Base-by-base conservation (phyloP, 176 grass and related monocot species). In the Areca catechu region DNA sequence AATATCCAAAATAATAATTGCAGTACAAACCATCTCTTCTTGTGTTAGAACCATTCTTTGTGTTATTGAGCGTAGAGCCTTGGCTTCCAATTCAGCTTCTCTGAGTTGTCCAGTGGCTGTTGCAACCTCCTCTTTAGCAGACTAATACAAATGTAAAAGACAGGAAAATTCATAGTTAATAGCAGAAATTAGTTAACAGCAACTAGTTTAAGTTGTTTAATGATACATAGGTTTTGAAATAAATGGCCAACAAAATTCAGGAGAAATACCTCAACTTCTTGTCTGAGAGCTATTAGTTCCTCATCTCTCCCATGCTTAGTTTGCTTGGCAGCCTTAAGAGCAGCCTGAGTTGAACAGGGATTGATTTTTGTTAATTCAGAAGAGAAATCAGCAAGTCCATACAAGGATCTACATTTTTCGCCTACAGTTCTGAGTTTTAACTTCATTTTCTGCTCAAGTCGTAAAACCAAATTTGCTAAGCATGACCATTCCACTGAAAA, bases 1-100 rank as follows among this genome's bases (percentile, higher is more conserved):
- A 37, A 37, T 37, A 37, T 37, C 30, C 30, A 37, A 10, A 37
- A 10, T 7, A 37, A 37, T 37, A 7, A 37, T 37, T 4, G 6
- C 6, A 37, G 76, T 53, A 21, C 84, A 68, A 74, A 95, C 89
- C 89, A 89, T 95, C 78, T 95, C 89, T 74, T 95, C 89, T 68
- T 95, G 89, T 24, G 81, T 89, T 74, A 95, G 80, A 53, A 95
- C 62, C 89, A 89, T 95, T 85, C 89, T 84, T 63, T 95, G 79
- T 71, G 89, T 95, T 85, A 95, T 95, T 24, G 78, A 89, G 7
- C 78, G 75, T 43, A 95, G 82, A 54, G 82, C 71, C 74, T 89
- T 89, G 17, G 89, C 74, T 74, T 95, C 89, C 5, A 71, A 76
- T 69, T 95, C 85, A 23, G 72, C 76, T 74, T 95, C 85, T 63